Evolutionary conservation across 164 flowering plant species (phyloP), one percentile per base, ranked within the genome.

Genomic region (Hamamelis virginiana): DNA sequence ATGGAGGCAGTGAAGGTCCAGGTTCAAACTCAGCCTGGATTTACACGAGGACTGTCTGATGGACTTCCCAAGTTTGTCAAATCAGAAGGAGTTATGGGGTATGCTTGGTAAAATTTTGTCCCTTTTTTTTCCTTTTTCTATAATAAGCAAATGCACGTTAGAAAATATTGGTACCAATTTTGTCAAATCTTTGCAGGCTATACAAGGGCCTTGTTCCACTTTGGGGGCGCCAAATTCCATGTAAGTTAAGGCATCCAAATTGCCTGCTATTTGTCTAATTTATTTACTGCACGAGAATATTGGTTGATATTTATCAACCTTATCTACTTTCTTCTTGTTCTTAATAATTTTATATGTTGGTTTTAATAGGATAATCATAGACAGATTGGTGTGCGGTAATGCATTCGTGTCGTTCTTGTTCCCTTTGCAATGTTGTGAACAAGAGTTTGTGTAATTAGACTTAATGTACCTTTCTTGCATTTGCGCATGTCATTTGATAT

Each of bases 151-250:
- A 44, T 45, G 14, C n/a, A 18, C 57, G 9, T 12, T 16, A 56
- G 1, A 22, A 15, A 45, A 44, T 65, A 18, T 16, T 26, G 1
- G 26, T 57, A 41, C n/a, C 66, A 74, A 22, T 62, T 47, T 44
- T 53, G 19, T 19, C 38, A 47, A 51, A 66, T 25, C 6, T 64
- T 64, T 76, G 72, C 84, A 90, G 96, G 80, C 72, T 90, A 82
- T 90, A 88, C 82, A 90, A 87, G 82, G 96, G 91, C 16, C 5
- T 90, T 75, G 90, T 87, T 72, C 96, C 92, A 46, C 91, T 88
- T 27, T 88, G 92, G 91, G 96, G 96, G 26, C 91, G 96, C 59
- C 96, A 87, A 62, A 88, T 85, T 72, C 95, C 95, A 72, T 90
- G 95, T 89, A 81, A 86, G 91, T 72, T 74, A 26, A 46, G 26